Base-by-base conservation (phyloP, 2,329 filamentous ascomycete genomes). In the Ustilaginoidea virens region DNA sequence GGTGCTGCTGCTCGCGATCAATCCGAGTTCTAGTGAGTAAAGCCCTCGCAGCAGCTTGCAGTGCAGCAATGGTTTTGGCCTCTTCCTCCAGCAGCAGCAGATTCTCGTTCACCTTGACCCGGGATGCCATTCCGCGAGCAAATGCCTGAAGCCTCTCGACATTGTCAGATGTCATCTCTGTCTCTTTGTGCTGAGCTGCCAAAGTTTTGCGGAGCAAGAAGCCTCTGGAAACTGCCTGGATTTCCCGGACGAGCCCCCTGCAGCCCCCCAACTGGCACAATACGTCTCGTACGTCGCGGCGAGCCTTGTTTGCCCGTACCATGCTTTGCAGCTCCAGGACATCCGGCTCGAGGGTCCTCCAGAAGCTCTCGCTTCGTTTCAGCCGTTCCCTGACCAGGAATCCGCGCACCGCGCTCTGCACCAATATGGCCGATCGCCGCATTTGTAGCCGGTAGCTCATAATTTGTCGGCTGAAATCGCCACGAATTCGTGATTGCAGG, bases 381-480 rank as follows among this genome's bases (percentile, higher is more conserved):
- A 79, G 61, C 22, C 65, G 64, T 28, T 61, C 66, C 35, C 90
- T 73, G 15, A 76, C 65, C 22, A 94, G 57, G 47, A 80, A 72
- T 7, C 83, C 87, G 27, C 87, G 74, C 4, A 72, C 69, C 5
- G 73, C 66, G 36, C 82, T 85, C 51, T 98, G 90, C 12, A 94
- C 65, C 36, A 73, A 65, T 17, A 80, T 61, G 3, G 86, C 81
- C 46, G 92, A 93, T 13, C 60, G 67, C 32, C 72, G 69, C 86
- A 93, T 94, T 39, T 76, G 71, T 33, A 90, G 59, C 27, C 80
- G 72, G 53, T 94, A 94, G 36, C 72, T 69, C 39, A 77, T 70
- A 33, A 96, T 70, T 49, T 94, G 83, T 25, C 87, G 67, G 2
- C 81, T 69, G 55, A 82, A 93, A 43, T 92, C 83, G 30, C 85